Base-by-base conservation (phyloP, 805 yeast genomes). In the Suhomyces vadensis region DNA sequence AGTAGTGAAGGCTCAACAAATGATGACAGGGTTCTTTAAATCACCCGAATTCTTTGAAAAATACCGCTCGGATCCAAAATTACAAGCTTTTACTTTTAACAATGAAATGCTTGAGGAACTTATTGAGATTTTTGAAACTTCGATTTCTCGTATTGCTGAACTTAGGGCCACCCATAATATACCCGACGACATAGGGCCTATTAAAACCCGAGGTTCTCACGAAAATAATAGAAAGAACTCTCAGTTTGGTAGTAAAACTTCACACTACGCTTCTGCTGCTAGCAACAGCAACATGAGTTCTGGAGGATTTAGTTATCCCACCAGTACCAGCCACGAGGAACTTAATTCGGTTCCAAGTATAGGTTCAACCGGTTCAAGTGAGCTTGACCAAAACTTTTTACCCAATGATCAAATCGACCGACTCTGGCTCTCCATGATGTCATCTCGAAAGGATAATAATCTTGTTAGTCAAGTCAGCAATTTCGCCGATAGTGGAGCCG, bases 1-100 rank as follows among this genome's bases (percentile, higher is more conserved):
- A 61, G 73, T 84, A 57, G 71, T 79, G 27, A 83, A 82, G 53
- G 83, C 86, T 0, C 78, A 77, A 41, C 59, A 59, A 5, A 72
- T 66, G 36, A 53, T 81, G 16, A 50, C 73, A 9, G 64, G 58
- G 10, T 37, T 73, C 3, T 43, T 78, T 9, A 58, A 48, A 0
- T 58, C 64, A 14, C 51, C 61, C 17, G 64, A 60, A 5, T 55
- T 63, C 26, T 66, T 59, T 44, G 49, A 55, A 10, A 31, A 22
- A 10, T 20, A 36, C 20, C 24, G 21, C 6, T 19, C 20, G 4
- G 36, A 31, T 5, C 31, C 41, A 9, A 37, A 22, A 6, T 42
- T 48, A 8, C 42, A 47, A 17, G 42, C 37, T 7, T 41, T 55
- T 17, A 25, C 23, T 3, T 51, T 56, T 22, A 46, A 51, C 8